phyloP scores from a whole-genome alignment of 495 filamentous ascomycete species.

The Penicillium alfredii region DNA sequence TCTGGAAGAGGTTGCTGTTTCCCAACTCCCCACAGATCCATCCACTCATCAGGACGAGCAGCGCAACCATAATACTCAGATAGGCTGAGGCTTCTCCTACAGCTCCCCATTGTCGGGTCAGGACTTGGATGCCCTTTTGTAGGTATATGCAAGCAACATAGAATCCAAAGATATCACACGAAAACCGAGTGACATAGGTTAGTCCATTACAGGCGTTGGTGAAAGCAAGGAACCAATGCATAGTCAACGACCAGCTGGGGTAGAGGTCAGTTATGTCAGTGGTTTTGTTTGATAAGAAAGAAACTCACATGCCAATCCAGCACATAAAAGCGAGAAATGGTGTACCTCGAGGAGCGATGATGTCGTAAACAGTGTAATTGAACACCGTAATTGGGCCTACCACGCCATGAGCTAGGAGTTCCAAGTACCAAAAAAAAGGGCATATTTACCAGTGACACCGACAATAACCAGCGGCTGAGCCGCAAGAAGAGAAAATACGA shows the following conservation, averaged over 20 bases:
- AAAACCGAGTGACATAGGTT: constrained; percentile 76
- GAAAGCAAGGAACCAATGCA: constrained; percentile 74
- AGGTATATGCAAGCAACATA: constrained; percentile 85
- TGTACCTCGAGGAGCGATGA: constrained; percentile 60
- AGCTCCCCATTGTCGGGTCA: constrained; percentile 55
- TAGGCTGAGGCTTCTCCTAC: constrained; percentile 59
- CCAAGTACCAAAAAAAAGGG: neutral
- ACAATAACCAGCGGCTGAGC: constrained; percentile 83
- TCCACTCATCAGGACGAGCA: constrained; percentile 66
- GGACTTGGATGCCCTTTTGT: constrained; percentile 76
- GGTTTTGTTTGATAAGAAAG: neutral
- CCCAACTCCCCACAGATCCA: constrained; percentile 69
- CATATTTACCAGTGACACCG: constrained; percentile 66
- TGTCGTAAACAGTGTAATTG: constrained; percentile 83
- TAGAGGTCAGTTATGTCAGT: constrained; percentile 9
- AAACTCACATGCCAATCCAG: constrained; percentile 67
- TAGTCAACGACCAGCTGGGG: constrained; percentile 64
- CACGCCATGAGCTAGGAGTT: constrained; percentile 3
- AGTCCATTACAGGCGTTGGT: constrained; percentile 77
- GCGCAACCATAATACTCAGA: constrained; percentile 64
- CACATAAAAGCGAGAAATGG: constrained; percentile 80
- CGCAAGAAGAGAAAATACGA: constrained; percentile 69
- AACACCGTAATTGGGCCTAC: constrained; percentile 80
- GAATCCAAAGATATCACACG: constrained; percentile 83
- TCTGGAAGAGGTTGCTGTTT: constrained; percentile 60